Evolutionary conservation across 106 monocot species (phyloP).

Genomic region (Platanthera zijinensis): DNA sequence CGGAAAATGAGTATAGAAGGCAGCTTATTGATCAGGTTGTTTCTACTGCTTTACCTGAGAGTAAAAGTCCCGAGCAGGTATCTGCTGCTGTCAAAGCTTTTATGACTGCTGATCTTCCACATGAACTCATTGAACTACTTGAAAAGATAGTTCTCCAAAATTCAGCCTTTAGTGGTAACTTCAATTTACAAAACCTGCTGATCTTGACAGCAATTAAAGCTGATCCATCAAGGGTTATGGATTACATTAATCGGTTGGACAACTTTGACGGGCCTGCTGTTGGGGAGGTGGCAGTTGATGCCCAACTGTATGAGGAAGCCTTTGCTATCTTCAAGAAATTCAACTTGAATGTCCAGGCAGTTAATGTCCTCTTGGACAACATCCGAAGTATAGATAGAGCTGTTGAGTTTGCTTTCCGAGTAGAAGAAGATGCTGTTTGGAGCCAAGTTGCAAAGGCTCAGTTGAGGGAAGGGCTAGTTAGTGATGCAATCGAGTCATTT

Average conservation of each 20-base stretch:
- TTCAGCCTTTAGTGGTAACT: constrained; percentile 96
- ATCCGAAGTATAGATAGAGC: constrained; percentile 85
- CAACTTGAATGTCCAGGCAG: constrained; percentile 92
- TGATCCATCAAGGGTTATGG: constrained; percentile 95
- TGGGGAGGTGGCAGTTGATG: constrained; percentile 97
- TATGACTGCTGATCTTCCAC: constrained; percentile 99
- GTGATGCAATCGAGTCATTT: constrained; percentile 98
- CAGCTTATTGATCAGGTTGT: constrained; percentile 95
- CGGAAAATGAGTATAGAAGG: constrained; percentile 90
- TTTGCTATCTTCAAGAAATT: constrained; percentile 98
- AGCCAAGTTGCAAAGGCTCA: constrained; percentile 96
- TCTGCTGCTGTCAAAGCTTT: constrained; percentile 98
- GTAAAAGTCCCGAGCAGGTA: constrained; percentile 98
- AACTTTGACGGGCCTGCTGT: constrained; percentile 99
- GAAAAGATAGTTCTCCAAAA: constrained; percentile 97
- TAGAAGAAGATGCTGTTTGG: constrained; percentile 98
- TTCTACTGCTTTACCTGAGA: constrained; percentile 92
- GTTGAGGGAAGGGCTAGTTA: constrained; percentile 82
- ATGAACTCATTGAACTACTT: constrained; percentile 94
- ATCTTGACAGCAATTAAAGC: constrained; percentile 96
- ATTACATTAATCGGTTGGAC: constrained; percentile 91
- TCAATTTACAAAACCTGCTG: constrained; percentile 90
- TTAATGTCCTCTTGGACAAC: constrained; percentile 84
- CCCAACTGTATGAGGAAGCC: constrained; percentile 91
- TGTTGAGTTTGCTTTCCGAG: constrained; percentile 94